Evolutionary conservation across 192 early-diverging fungal species (phyloP).

Genomic region (Mortierella antarctica): DNA sequence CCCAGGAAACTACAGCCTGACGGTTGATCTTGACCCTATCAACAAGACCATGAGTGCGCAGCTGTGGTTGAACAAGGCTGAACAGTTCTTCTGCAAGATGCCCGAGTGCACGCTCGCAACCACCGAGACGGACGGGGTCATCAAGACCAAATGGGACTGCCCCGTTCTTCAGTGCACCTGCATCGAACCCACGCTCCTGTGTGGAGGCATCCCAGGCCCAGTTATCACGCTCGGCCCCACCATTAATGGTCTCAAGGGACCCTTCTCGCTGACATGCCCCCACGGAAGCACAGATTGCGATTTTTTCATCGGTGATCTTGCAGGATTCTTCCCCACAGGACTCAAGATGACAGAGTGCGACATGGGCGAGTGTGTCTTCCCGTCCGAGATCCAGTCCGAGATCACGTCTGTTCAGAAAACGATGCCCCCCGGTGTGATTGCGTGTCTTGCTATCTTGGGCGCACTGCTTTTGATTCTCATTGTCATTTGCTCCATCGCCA

Average conservation of each 20-base stretch:
- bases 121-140: slow-evolving; percentile 11
- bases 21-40: slow-evolving; percentile 47
- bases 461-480: slow-evolving; percentile 25
- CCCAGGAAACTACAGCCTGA: slow-evolving; percentile 53
- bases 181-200: slow-evolving; percentile 56
- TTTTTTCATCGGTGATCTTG: slow-evolving; percentile 58
- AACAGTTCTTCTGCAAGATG: slow-evolving; percentile 66
- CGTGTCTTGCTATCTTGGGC: slow-evolving; percentile 30
- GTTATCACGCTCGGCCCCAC: slow-evolving; percentile 49
- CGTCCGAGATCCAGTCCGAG: slow-evolving; percentile 31
- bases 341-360: slow-evolving; percentile 61
- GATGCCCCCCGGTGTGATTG: slow-evolving; percentile 29
- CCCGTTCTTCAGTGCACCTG: slow-evolving; percentile 58
- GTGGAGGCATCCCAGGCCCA: slow-evolving; percentile 58
- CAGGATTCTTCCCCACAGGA: slow-evolving; percentile 62
- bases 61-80: slow-evolving; percentile 60
- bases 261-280: slow-evolving; percentile 57
- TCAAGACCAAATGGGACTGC: slow-evolving; percentile 56
- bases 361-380: slow-evolving; percentile 67
- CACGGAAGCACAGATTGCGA: slow-evolving; percentile 47
- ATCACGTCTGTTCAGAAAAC: not conserved
- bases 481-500: slow-evolving; percentile 28
- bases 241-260: slow-evolving; percentile 55
- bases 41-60: slow-evolving; percentile 41
- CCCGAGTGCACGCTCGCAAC: slow-evolving; percentile 55